phyloP scores from a whole-genome alignment of 192 early-diverging fungal genomes.

The Kickxella alabastrina region DNA sequence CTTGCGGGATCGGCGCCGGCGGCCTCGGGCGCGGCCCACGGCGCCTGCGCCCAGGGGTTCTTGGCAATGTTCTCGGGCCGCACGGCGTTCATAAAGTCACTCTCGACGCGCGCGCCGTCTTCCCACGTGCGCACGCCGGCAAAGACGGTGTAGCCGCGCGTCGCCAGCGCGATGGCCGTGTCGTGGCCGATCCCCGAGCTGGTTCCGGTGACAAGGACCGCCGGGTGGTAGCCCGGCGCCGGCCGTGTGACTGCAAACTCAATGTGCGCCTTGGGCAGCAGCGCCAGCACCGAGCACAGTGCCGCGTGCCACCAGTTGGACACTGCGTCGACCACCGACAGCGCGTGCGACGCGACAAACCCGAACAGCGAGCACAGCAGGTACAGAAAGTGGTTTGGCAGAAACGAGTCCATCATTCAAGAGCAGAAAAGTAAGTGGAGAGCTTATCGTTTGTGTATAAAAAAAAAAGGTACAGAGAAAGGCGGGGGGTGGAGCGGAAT shows the following conservation, averaged over 20 bases:
- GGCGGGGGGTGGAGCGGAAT: background rate
- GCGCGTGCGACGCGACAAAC: conserved; percentile 22
- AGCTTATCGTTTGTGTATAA: background rate
- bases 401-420: conserved; percentile 45
- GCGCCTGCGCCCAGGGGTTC: conserved; percentile 25
- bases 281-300: conserved; percentile 36
- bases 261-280: conserved; percentile 47
- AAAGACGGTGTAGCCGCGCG: conserved; percentile 52
- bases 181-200: conserved; percentile 55
- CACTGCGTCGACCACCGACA: conserved; percentile 37
- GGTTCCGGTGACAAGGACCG: conserved; percentile 51
- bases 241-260: conserved; percentile 33
- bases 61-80: conserved; percentile 10
- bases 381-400: conserved; percentile 49
- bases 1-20: background rate
- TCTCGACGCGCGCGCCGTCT: conserved; percentile 45
- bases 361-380: conserved; percentile 40
- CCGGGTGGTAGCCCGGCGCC: conserved; percentile 30
- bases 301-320: conserved; percentile 48
- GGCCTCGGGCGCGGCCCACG: background rate
- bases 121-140: conserved; percentile 52
- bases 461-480: background rate
- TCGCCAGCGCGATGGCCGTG: conserved; percentile 45
- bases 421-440: background rate
- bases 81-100: conserved; percentile 28